Percentiles rank a stretch among this genome's conserved stretches.
These are phyloP conservation scores for Trifolium pratense DNA, from an alignment of 306 rosid species.

Conservation along the genomic window DNA sequence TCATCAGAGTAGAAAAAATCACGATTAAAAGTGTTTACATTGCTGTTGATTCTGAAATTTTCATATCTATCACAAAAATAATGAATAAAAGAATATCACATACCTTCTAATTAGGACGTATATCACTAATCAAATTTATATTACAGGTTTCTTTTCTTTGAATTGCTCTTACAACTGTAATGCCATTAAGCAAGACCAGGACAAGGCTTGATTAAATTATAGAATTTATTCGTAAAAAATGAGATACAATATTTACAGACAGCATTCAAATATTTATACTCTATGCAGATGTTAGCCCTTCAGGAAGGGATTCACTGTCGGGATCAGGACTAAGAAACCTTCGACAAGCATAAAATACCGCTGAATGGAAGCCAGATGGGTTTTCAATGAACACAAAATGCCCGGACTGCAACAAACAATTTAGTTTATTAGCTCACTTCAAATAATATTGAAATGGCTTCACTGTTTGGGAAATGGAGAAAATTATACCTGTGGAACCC, in stretches of 20 bases:
- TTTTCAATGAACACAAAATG: conserved; percentile 91
- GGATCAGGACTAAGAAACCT: conserved; percentile 71
- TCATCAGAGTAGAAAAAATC: not conserved
- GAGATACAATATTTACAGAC: not conserved
- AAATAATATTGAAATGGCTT: conserved; percentile 16
- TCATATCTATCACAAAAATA: not conserved
- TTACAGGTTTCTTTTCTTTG: conserved; percentile 3
- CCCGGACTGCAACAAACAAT: conserved; percentile 69
- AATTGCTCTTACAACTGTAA: conserved; percentile 8
- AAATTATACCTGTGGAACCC: conserved; percentile 82
- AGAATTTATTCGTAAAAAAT: conserved; percentile 8
- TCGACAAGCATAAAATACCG: conserved; percentile 78
- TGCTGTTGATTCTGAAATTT: conserved; percentile 7
- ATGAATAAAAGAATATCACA: not conserved
- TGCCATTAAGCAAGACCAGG: conserved; percentile 18
- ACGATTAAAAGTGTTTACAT: not conserved
- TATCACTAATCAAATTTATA: conserved; percentile 27
- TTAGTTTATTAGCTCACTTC: conserved; percentile 4
- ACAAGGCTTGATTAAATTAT: conserved; percentile 31
- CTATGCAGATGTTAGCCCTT: conserved; percentile 71
- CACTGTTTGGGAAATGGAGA: conserved; percentile 26
- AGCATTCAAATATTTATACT: conserved; percentile 18
- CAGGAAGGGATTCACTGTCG: conserved; percentile 63
- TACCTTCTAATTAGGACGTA: not conserved
- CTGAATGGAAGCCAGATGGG: conserved; percentile 76